These are phyloP conservation scores for Steccherinum ochraceum DNA, from an alignment of 768 basidiomycete species.

Conservation along the genomic window DNA sequence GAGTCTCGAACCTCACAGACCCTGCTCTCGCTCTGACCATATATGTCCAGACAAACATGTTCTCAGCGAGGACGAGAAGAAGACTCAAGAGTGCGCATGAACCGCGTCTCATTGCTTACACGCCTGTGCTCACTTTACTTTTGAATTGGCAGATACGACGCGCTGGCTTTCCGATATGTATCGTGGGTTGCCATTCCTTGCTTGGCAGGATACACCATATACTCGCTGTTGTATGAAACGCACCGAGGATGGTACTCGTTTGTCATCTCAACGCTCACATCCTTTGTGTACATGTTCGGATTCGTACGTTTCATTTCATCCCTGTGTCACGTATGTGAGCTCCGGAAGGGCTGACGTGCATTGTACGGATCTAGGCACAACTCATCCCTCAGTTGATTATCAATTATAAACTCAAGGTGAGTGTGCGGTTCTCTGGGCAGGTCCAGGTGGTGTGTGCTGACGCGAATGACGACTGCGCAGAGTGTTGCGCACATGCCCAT, in stretches of 20 bases:
- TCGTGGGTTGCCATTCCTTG: slow-evolving; percentile 84
- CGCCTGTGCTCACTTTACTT: too few relatives aligned
- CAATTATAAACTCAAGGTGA: slow-evolving; percentile 93
- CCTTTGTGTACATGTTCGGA: slow-evolving; percentile 94
- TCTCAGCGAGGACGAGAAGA: slow-evolving; percentile 94
- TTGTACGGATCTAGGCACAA: background rate
- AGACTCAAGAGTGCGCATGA: slow-evolving; percentile 80
- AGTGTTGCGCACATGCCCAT: slow-evolving; percentile 98
- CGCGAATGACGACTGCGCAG: slow-evolving; percentile 31
- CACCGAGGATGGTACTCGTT: slow-evolving; percentile 97
- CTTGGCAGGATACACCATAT: slow-evolving; percentile 68
- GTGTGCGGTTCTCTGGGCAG: slow-evolving; percentile 10
- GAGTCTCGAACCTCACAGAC: slow-evolving; percentile 15
- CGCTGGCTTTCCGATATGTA: slow-evolving; percentile 91
- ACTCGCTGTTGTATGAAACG: slow-evolving; percentile 75
- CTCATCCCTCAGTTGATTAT: slow-evolving; percentile 80
- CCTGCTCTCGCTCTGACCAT: background rate
- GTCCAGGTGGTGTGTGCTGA: slow-evolving; percentile 3
- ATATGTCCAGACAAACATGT: slow-evolving; percentile 76
- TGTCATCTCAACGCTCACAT: slow-evolving; percentile 86
- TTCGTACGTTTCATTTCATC: slow-evolving; percentile 60
- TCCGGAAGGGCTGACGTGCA: too few relatives aligned
- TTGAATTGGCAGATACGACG: slow-evolving; percentile 60
- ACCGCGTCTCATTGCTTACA: background rate
- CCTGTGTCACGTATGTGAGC: too few relatives aligned